phyloP scores from a whole-genome alignment of 2,329 filamentous ascomycete genomes.

The Xylaria sp. region DNA sequence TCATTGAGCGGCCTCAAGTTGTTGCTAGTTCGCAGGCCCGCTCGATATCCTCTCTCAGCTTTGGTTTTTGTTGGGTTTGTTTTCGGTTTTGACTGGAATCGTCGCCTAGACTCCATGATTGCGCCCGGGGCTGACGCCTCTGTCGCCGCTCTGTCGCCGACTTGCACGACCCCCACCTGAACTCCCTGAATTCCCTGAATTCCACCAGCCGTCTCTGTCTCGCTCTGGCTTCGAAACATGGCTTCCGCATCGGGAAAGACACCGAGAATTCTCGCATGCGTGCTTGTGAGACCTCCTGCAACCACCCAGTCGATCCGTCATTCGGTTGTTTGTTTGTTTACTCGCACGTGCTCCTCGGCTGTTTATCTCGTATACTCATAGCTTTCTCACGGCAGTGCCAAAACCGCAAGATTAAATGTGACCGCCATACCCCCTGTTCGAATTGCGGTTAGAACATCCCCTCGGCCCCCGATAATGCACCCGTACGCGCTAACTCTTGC shows the following conservation, averaged over 20 bases:
- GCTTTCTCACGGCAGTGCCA: slow-evolving; percentile 56
- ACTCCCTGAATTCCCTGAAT: background rate
- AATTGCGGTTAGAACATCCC: slow-evolving; percentile 57
- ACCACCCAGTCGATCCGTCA: background rate
- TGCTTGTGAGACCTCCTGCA: slow-evolving; percentile 38
- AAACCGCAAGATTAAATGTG: slow-evolving; percentile 72
- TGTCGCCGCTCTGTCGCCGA: slow-evolving; percentile 22
- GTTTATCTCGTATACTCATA: slow-evolving; percentile 8
- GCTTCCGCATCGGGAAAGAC: slow-evolving; percentile 46
- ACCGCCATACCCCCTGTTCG: slow-evolving; percentile 68
- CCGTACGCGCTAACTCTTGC: slow-evolving; percentile 9
- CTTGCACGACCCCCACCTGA: slow-evolving; percentile 17
- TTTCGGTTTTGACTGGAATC: background rate
- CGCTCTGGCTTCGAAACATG: slow-evolving; percentile 38
- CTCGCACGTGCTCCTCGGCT: background rate
- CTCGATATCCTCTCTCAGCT: background rate
- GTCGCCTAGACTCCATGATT: slow-evolving; percentile 11
- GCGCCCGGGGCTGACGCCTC: slow-evolving; percentile 20
- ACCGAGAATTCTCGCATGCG: slow-evolving; percentile 49
- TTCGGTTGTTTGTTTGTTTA: background rate
- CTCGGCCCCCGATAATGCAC: background rate
- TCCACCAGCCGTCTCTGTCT: slow-evolving; percentile 24
- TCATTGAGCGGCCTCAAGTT: background rate
- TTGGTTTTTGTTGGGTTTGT: background rate
- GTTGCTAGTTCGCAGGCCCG: background rate